Percentiles rank a stretch among this genome's conserved stretches.
phyloP scores from a whole-genome alignment of 352 stramenopile genomes.

The Discostella stelligera region DNA sequence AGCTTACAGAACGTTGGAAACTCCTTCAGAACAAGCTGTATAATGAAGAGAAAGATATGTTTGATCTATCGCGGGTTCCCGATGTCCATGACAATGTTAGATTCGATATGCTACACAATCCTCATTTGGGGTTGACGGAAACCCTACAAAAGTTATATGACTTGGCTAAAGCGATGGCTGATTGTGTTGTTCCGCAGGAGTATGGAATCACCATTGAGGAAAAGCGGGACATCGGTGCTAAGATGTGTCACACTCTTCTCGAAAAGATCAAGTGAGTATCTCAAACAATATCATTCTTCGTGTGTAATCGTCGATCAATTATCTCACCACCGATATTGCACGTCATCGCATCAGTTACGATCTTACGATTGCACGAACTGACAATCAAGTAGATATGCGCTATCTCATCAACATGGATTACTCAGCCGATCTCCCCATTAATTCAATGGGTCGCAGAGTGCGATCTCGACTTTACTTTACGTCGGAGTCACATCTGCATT shows the following conservation, averaged over 20 bases:
- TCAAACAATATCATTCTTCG: slow-evolving; percentile 13
- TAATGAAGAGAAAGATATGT: slow-evolving; percentile 81
- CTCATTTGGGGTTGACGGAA: slow-evolving; percentile 86
- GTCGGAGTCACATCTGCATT: slow-evolving; percentile 96
- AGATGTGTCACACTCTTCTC: slow-evolving; percentile 94
- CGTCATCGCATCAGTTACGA: slow-evolving; percentile 49
- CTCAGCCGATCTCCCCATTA: slow-evolving; percentile 92
- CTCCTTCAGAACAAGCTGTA: slow-evolving; percentile 91
- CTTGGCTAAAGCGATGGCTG: slow-evolving; percentile 92
- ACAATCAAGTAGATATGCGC: slow-evolving; percentile 85
- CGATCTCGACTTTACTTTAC: slow-evolving; percentile 99
- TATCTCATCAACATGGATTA: slow-evolving; percentile 89
- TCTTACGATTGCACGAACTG: slow-evolving; percentile 80
- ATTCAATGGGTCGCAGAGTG: slow-evolving; percentile 94
- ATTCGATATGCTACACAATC: slow-evolving; percentile 98
- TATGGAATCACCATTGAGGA: slow-evolving; percentile 89
- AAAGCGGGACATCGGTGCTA: slow-evolving; percentile 93
- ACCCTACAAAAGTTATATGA: slow-evolving; percentile 90
- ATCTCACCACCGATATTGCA: background rate
- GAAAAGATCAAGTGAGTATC: slow-evolving; percentile 95
- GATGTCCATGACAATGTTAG: slow-evolving; percentile 95
- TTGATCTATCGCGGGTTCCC: slow-evolving; percentile 94
- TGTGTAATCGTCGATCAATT: background rate
- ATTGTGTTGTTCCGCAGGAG: slow-evolving; percentile 97
- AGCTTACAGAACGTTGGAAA: slow-evolving; percentile 83